Base-by-base conservation (phyloP, 495 filamentous ascomycete genomes). In the Aspergillus leporis region DNA sequence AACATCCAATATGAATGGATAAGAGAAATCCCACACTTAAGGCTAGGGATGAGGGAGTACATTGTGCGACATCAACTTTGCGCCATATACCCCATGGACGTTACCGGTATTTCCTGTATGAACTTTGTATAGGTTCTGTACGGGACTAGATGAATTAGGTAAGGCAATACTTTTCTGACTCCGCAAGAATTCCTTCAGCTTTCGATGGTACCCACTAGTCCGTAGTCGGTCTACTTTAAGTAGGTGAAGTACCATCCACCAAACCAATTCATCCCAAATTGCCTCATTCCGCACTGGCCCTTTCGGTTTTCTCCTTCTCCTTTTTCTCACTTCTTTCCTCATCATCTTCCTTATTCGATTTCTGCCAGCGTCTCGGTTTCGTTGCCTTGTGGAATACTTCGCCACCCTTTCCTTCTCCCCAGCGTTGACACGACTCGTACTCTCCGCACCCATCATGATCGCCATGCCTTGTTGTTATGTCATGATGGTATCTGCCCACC, bases 401-500 rank as follows among this genome's bases (percentile, higher is more conserved):
- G 21, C 53, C 56, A 53, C 50, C 47, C 21, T 34, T 34, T 45
- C 38, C 31, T 13, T 34, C 19, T 36, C n/a, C 43, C 46, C 38
- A 18, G 6, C 22, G 19, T 55, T 28, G 23, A 31, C 53, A 16
- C 10, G 18, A 28, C 12, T 55, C 53, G 13, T 21, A 18, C 43
- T 34, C 48, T 23, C 47, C 23, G 13, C 47, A 36, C 50, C 34
- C 56, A 68, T 41, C 60, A 62, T 64, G 64, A 49, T 58, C 61
- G 52, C 57, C 53, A 53, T 56, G 49, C 57, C 60, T 48, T 56
- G 59, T 54, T 59, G 59, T 55, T 55, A 51, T 62, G 56, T 46
- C 63, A 62, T 58, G 45, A 64, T 69, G 66, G 56, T 60, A 63
- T 32, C 56, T 54, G 32, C 58, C 25, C 50, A 56, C 60, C 25